Conservation (phyloP, 805 yeast genomes). For the Ogataea kodamae region DNA sequence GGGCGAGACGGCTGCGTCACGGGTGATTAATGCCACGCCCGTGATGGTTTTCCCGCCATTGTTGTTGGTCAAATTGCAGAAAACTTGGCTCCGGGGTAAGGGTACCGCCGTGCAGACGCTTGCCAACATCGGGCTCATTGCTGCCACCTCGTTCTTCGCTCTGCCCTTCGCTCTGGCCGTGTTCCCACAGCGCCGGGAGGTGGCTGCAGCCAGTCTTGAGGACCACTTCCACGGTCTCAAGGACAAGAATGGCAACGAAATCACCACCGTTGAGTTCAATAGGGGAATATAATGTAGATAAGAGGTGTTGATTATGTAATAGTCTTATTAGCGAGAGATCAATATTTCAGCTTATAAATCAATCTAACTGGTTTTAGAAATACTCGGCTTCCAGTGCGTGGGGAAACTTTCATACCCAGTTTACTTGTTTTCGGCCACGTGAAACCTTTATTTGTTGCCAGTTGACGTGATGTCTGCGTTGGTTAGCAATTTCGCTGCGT, state of each 20-base stretch:
- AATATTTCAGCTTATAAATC: too few species aligned
- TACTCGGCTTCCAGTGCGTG: too few species aligned
- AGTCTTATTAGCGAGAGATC: too few species aligned
- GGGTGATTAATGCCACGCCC: conserved; percentile 96
- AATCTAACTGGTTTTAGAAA: too few species aligned
- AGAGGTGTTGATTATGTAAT: too few species aligned
- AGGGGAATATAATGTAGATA: conserved; percentile 93
- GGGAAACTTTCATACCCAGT: too few species aligned
- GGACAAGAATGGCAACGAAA: conserved; percentile 55
- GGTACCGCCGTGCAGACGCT: conserved; percentile 60
- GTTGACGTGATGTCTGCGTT: conserved; percentile 12
- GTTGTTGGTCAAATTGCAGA: conserved; percentile 73
- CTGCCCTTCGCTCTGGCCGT: conserved; percentile 94
- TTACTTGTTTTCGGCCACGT: too few species aligned
- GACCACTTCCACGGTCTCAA: conserved; percentile 55
- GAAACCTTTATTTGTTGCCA: conserved; percentile 4
- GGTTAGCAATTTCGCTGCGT: conserved; percentile 39
- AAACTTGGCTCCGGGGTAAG: conserved; percentile 62
- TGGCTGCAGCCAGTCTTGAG: conserved; percentile 62
- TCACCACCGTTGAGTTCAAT: conserved; percentile 74
- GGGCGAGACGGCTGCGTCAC: conserved; percentile 92
- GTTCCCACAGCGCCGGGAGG: conserved; percentile 82
- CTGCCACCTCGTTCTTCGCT: conserved; percentile 79
- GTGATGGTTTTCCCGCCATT: conserved; percentile 96
- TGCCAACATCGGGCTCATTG: conserved; percentile 82